Evolutionary conservation across 202 grass and related monocot species (phyloP).

Genomic region (Brachypodium distachyon): DNA sequence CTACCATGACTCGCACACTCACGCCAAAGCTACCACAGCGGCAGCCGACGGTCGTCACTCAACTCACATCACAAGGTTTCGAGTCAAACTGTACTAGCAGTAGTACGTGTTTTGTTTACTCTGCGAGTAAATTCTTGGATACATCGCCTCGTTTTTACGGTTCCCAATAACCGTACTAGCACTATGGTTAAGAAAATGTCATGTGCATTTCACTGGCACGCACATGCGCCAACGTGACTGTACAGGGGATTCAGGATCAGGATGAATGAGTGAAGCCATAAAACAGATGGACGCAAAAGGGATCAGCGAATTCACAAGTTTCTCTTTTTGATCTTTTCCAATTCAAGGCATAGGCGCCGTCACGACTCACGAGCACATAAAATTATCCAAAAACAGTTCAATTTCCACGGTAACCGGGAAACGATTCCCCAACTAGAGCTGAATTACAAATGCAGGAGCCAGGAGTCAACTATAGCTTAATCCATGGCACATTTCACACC

Average conservation of each 20-base stretch:
- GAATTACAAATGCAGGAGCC: neutral
- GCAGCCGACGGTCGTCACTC: neutral
- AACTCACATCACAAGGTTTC: neutral
- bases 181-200: neutral
- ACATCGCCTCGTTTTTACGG: neutral
- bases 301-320: conserved; percentile 1
- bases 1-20: no score
- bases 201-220: neutral
- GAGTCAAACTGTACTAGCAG: neutral
- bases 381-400: neutral
- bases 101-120: no score
- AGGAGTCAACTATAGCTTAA: neutral
- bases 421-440: neutral
- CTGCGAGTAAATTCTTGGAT: neutral
- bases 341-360: neutral
- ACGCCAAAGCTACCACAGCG: neutral
- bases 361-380: neutral
- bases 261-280: neutral
- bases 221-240: neutral
- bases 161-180: neutral
- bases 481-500: neutral
- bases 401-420: neutral
- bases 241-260: neutral
- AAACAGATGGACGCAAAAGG: neutral
- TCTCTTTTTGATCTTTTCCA: neutral